Evolutionary conservation across 768 basidiomycete species (phyloP), one percentile per base, ranked within the genome.

Genomic region (Hericium alpestre): DNA sequence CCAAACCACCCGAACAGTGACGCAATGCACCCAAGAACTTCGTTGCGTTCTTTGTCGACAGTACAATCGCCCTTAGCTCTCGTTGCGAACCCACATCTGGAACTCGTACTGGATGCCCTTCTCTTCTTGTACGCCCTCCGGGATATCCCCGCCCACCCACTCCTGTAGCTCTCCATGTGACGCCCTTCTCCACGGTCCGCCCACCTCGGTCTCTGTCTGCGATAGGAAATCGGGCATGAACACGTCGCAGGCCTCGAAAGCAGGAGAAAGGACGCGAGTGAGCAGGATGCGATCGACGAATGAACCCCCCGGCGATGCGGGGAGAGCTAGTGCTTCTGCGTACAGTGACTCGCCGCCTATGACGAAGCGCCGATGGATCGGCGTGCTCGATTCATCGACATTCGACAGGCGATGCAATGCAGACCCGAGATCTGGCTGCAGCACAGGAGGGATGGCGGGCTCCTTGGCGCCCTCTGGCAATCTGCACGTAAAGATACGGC

Each of bases 281-380:
- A 99, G 77, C 59, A 99, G 80, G 63, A 98, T 76, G 40, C 92
- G 85, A 67, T 93, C 82, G 40, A 89, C 87, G 57, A 78, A 71
- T 2, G 69, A 61, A 15, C 65, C 57, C 4, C 66, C 49, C 11
- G 69, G 65, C 46, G 67, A 65, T 56, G 67, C 63, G 4, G 73
- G 65, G 6, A 68, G 60, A 7, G 63, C 61, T 38, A 96, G 77
- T 12, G 84, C 75, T 58, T 86, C 82, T 38, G 74, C 71, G 76
- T 96, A 96, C 25, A 98, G 71, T 37, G 85, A 80, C 7, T 90
- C 83, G n/a, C 96, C 96, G 37, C 96, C 96, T 37, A 96, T 96
- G 62, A 97, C 73, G 73, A 97, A 98, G 27, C 73, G 70, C 56
- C 83, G 79, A 64, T 89, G 71, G 46, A 82, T 66, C 18, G 62